Conservation (phyloP, 306 rosid species). For the Corylus avellana region DNA sequence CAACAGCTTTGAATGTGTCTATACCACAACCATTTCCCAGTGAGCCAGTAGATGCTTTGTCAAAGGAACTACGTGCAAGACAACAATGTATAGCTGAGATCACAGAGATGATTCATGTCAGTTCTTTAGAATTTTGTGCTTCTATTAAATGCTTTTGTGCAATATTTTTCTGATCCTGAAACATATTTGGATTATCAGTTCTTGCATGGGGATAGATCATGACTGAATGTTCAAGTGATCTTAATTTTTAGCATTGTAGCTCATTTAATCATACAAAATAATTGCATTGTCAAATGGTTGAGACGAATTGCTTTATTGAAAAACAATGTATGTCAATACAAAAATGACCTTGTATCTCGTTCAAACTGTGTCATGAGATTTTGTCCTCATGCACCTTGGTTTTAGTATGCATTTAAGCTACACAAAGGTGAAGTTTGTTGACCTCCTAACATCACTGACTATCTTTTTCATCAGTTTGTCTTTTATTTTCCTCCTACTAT, state of each 20-base stretch:
- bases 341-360: neutral
- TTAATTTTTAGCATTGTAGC: neutral
- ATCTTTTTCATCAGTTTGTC: too few relatives aligned
- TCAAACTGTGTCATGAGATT: neutral
- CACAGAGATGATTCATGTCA: slow-evolving; percentile 97
- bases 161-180: slow-evolving; percentile 10
- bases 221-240: slow-evolving; percentile 12
- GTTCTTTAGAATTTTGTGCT: slow-evolving; percentile 37
- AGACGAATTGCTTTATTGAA: neutral
- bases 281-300: slow-evolving; percentile 12
- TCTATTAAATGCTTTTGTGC: slow-evolving; percentile 20
- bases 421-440: too few relatives aligned
- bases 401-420: too few relatives aligned
- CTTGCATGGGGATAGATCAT: slow-evolving; percentile 7
- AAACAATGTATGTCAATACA: slow-evolving; percentile 10
- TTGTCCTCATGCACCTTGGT: too few relatives aligned
- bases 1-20: slow-evolving; percentile 72
- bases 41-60: slow-evolving; percentile 43
- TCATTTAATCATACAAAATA: neutral
- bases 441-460: too few relatives aligned
- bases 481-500: too few relatives aligned
- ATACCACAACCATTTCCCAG: slow-evolving; percentile 35
- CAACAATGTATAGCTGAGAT: slow-evolving; percentile 93
- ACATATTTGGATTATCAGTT: slow-evolving; percentile 8
- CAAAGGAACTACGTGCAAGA: slow-evolving; percentile 66